phyloP scores from a whole-genome alignment of 2,329 filamentous ascomycete genomes.

The Helminthosporium solani region DNA sequence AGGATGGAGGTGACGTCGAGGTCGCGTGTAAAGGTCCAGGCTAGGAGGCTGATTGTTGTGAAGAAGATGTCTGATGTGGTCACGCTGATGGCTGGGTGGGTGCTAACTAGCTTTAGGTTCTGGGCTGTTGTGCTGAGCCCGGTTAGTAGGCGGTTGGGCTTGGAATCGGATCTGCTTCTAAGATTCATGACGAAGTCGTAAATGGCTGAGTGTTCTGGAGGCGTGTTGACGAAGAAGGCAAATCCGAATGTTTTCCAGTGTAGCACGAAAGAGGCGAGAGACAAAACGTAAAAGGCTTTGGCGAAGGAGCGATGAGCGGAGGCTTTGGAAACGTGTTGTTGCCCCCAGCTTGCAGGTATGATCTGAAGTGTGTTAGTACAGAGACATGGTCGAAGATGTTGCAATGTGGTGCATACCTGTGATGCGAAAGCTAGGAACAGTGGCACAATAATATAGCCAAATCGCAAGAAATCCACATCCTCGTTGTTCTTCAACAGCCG shows the following conservation, averaged over 20 bases:
- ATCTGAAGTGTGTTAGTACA: slow-evolving; percentile 18
- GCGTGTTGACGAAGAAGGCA: slow-evolving; percentile 51
- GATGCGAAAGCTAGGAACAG: slow-evolving; percentile 40
- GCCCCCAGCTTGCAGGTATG: slow-evolving; percentile 54
- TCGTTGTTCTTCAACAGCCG: slow-evolving; percentile 21
- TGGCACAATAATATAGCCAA: slow-evolving; percentile 33
- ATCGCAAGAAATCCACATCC: slow-evolving; percentile 25
- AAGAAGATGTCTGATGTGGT: slow-evolving; percentile 62
- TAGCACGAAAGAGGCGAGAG: slow-evolving; percentile 47
- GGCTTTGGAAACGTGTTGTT: slow-evolving; percentile 44
- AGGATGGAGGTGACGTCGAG: slow-evolving; percentile 55
- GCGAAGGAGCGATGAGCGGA: slow-evolving; percentile 46
- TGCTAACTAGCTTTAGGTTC: slow-evolving; percentile 52
- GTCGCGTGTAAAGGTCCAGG: slow-evolving; percentile 59
- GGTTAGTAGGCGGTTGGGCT: slow-evolving; percentile 27
- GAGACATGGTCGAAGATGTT: not conserved
- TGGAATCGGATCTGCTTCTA: slow-evolving; percentile 47
- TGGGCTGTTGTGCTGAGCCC: slow-evolving; percentile 28
- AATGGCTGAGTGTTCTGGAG: slow-evolving; percentile 45
- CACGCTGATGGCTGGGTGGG: slow-evolving; percentile 60
- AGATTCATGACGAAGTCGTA: slow-evolving; percentile 45
- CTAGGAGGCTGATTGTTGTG: slow-evolving; percentile 54
- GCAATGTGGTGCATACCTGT: slow-evolving; percentile 22
- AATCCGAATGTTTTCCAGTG: slow-evolving; percentile 49
- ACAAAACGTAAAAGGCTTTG: slow-evolving; percentile 52